A percentile compares a stretch with the other conserved stretches of the same genome.
Conservation (phyloP, 495 filamentous ascomycete genomes). For the Penicillium cosmopolitanum region DNA sequence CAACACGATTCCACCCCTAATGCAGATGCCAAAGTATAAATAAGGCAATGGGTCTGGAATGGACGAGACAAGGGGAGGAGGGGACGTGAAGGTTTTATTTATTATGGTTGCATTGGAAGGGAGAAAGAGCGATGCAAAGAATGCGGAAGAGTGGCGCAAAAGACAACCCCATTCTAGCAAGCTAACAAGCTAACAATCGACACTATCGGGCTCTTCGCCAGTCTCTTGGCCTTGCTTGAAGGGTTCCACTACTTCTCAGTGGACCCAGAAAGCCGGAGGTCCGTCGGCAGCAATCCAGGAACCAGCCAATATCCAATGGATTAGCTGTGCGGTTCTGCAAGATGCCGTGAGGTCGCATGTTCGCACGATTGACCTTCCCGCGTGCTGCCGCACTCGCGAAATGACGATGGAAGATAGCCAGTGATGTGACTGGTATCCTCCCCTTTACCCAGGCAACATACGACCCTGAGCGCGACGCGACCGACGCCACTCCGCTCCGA, state of each 20-base stretch:
- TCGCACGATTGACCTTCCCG: neutral
- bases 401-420: neutral
- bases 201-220: neutral
- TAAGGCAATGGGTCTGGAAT: constrained; percentile 17
- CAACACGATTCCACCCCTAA: neutral
- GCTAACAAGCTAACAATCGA: neutral
- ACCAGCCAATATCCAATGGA: constrained; percentile 2
- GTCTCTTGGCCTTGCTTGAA: constrained; percentile 19
- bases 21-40: constrained; percentile 19
- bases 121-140: constrained; percentile 23
- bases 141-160: constrained; percentile 12
- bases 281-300: constrained; percentile 18
- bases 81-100: constrained; percentile 19
- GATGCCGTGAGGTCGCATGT: constrained; percentile 1
- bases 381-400: neutral
- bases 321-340: neutral
- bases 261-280: constrained; percentile 16
- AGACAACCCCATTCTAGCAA: neutral
- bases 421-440: constrained; percentile 5
- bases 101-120: constrained; percentile 31
- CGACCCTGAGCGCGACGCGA: constrained; percentile 14
- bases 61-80: constrained; percentile 11
- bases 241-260: constrained; percentile 16
- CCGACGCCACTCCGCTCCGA: neutral
- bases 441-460: constrained; percentile 15